Evolutionary conservation across 805 yeast genomes (phyloP), one percentile per base, ranked within the genome.

Genomic region (Metschnikowia reukaufii): DNA sequence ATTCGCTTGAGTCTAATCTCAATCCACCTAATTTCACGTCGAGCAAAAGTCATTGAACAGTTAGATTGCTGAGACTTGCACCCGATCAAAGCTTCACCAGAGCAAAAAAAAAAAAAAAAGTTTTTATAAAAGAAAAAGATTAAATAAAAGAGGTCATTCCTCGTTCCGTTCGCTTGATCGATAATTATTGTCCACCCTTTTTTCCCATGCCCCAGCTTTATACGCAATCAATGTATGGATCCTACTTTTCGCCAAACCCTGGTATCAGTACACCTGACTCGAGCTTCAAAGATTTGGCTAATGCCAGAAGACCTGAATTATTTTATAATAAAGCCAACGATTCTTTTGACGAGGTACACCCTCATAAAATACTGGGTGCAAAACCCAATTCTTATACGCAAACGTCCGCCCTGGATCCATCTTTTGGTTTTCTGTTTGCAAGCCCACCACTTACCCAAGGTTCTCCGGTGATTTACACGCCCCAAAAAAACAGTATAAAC

Each of bases 161-260:
- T 44, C 47, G 39, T 44, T 42, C 42, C 47, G 33, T 19, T 44
- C 47, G 47, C 33, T 44, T 44, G 18, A 29, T n/a, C 2, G 6
- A 1, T 30, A 39, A 15, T 8, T 31, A 21, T 39, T 19, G 19
- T 19, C 29, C 10, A 25, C 30, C 19, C 16, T 36, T 18, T 23
- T 37, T 23, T 16, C 40, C 30, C 42, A 42, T 37, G 42, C 34
- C 47, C 13, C 42, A 37, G 13, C 7, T 23, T 12, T 39, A 27
- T 25, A 15, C 36, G 9, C 41, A 17, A 25, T 21, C 38, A 18
- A 32, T 39, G 43, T 13, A 44, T 21, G 48, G 29, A 29, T 29
- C 48, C 4, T 33, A 33, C 12, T 27, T 39, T 18, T 34, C 44
- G 4, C 44, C 48, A 12, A 39, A 44, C 25, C 48, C 35, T 8